Evolutionary conservation across 2,329 filamentous ascomycete genomes (phyloP).

Genomic region (Cladobotryum protrusum): DNA sequence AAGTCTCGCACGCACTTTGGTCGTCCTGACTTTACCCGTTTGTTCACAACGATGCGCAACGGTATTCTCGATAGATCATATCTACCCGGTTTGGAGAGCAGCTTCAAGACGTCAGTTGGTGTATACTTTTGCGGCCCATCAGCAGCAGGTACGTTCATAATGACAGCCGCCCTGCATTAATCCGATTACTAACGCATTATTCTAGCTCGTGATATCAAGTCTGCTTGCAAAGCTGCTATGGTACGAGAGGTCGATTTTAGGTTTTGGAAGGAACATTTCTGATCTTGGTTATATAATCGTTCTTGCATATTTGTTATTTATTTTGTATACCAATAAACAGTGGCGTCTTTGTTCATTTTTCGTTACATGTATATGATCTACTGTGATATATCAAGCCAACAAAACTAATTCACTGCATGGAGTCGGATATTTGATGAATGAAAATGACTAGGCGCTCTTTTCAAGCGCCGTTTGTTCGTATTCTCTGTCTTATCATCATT

Average conservation of each 20-base stretch:
- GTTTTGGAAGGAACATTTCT: constrained; percentile 98
- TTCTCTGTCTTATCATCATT: too few relatives aligned
- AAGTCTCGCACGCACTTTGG: constrained; percentile 90
- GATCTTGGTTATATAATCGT: constrained; percentile 16
- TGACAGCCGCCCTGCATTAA: neutral
- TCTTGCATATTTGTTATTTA: neutral
- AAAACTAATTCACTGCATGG: too few relatives aligned
- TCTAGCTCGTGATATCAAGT: constrained; percentile 73
- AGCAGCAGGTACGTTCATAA: constrained; percentile 47
- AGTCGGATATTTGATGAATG: too few relatives aligned
- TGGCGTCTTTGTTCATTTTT: too few relatives aligned
- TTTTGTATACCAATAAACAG: neutral
- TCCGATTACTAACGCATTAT: constrained; percentile 27
- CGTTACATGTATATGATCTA: too few relatives aligned
- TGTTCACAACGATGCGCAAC: constrained; percentile 80
- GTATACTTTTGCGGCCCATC: constrained; percentile 98
- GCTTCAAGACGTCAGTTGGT: constrained; percentile 76
- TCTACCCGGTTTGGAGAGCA: constrained; percentile 71
- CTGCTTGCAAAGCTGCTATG: constrained; percentile 67
- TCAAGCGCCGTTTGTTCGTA: too few relatives aligned
- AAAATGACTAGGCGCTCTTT: too few relatives aligned
- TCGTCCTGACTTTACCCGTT: constrained; percentile 75
- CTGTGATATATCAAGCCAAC: too few relatives aligned
- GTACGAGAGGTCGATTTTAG: constrained; percentile 81
- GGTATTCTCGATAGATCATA: constrained; percentile 83